A percentile compares a stretch with the other conserved stretches of the same genome.
Conservation (phyloP, 805 yeast genomes). For the Brettanomyces naardenensis region DNA sequence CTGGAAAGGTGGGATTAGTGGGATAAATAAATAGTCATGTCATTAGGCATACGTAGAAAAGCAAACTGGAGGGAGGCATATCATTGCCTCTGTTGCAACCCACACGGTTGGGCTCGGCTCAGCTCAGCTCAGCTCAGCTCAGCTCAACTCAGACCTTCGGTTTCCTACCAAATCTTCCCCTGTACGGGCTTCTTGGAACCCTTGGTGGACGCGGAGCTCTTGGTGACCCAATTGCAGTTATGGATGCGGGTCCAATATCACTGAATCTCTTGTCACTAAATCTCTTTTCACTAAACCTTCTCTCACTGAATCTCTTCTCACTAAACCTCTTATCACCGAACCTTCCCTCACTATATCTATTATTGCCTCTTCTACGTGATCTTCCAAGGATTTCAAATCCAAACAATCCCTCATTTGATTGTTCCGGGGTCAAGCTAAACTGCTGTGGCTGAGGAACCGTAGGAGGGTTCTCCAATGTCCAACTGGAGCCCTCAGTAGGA, state of each 20-base stretch:
- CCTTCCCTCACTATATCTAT: constrained; percentile 27
- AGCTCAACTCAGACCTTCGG: too few relatives aligned
- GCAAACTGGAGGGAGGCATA: too few relatives aligned
- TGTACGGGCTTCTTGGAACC: constrained; percentile 14
- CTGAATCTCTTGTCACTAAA: constrained; percentile 20
- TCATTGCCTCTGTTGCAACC: too few relatives aligned
- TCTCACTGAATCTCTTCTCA: too few relatives aligned
- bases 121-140: too few relatives aligned
- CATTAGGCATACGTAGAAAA: too few relatives aligned
- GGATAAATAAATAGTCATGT: too few relatives aligned
- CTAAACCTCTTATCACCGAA: constrained; percentile 20
- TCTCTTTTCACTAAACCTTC: too few relatives aligned
- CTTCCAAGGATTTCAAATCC: constrained; percentile 32
- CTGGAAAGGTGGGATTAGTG: too few relatives aligned
- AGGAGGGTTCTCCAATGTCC: constrained; percentile 11
- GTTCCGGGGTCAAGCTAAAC: background rate
- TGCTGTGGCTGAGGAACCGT: background rate
- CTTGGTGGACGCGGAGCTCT: constrained; percentile 20
- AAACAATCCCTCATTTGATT: constrained; percentile 30
- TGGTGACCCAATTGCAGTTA: constrained; percentile 18
- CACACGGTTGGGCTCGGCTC: too few relatives aligned
- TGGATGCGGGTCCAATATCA: constrained; percentile 10
- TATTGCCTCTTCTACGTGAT: constrained; percentile 22
- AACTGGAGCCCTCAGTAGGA: constrained; percentile 24
- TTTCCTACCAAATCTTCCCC: background rate